These are phyloP conservation scores for Backusella circina DNA, from an alignment of 192 early-diverging fungal genomes.

Conservation along the genomic window DNA sequence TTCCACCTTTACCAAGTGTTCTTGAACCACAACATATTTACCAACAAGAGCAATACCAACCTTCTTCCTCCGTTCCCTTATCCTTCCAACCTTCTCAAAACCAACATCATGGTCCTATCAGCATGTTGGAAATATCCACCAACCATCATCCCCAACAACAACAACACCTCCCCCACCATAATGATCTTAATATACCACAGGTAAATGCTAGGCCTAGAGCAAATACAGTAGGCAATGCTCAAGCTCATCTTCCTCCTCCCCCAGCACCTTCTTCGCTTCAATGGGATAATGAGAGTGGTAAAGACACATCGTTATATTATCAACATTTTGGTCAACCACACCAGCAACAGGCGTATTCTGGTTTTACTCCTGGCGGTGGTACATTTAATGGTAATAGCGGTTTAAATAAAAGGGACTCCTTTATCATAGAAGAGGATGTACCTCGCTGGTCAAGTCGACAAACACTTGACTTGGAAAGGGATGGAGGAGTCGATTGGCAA, in stretches of 20 bases:
- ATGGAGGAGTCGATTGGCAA: constrained; percentile 15
- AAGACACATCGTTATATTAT: constrained; percentile 3
- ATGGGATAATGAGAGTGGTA: constrained; percentile 13
- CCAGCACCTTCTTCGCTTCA: constrained; percentile 11
- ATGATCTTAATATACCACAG: background rate
- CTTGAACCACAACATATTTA: constrained; percentile 8
- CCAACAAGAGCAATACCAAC: background rate
- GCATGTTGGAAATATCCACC: background rate
- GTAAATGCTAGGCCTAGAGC: constrained; percentile 34
- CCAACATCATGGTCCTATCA: background rate
- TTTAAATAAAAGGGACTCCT: background rate
- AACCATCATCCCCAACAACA: background rate
- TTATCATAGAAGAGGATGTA: background rate
- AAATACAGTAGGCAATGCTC: constrained; percentile 40
- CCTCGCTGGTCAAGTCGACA: background rate
- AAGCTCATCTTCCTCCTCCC: constrained; percentile 32
- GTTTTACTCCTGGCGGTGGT: background rate
- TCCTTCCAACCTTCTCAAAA: background rate
- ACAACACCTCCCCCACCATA: too few relatives aligned
- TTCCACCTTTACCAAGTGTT: constrained; percentile 8
- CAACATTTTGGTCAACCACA: constrained; percentile 9
- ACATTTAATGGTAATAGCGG: background rate
- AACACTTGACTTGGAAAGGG: constrained; percentile 13
- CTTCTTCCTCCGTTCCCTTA: background rate
- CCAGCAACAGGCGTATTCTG: background rate